Percentiles rank a stretch among this genome's conserved stretches.
These are phyloP conservation scores for Amoeboradix gromovi DNA, from an alignment of 371 early-diverging fungal species.

Conservation along the genomic window DNA sequence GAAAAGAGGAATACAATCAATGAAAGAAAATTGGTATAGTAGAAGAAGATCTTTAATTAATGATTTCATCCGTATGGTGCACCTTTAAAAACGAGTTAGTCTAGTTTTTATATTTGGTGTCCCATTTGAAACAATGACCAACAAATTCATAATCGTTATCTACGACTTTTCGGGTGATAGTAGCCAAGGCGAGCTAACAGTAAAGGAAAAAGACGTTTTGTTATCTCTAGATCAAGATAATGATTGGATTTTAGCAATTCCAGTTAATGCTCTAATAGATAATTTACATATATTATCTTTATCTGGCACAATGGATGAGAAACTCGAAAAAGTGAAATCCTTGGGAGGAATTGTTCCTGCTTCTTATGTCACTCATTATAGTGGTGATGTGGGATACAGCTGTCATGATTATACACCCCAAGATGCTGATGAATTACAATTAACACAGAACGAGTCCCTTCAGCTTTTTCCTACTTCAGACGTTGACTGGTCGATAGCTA, in stretches of 20 bases:
- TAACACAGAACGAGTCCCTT: constrained; percentile 22
- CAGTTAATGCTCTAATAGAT: not conserved
- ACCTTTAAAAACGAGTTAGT: too few species aligned
- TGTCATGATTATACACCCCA: constrained; percentile 58
- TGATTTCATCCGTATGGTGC: too few species aligned
- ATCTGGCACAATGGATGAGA: not conserved
- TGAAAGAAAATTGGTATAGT: too few species aligned
- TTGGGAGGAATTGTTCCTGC: not conserved
- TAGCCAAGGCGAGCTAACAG: not conserved
- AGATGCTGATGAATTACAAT: constrained; percentile 50
- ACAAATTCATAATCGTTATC: not conserved
- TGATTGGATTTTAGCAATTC: not conserved
- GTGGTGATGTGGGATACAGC: constrained; percentile 7
- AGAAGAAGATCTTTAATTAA: too few species aligned
- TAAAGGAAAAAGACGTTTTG: not conserved
- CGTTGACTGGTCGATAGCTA: not conserved
- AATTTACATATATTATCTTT: not conserved
- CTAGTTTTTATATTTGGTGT: too few species aligned
- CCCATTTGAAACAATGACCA: too few species aligned
- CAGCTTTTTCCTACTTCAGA: constrained; percentile 5
- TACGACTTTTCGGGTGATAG: not conserved
- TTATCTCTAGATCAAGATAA: not conserved
- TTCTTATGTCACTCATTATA: not conserved
- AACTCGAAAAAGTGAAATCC: not conserved
- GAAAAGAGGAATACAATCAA: too few species aligned